Evolutionary conservation across 257 asterid genomes (phyloP), one percentile per base, ranked within the genome.

Genomic region (Lantana camara): DNA sequence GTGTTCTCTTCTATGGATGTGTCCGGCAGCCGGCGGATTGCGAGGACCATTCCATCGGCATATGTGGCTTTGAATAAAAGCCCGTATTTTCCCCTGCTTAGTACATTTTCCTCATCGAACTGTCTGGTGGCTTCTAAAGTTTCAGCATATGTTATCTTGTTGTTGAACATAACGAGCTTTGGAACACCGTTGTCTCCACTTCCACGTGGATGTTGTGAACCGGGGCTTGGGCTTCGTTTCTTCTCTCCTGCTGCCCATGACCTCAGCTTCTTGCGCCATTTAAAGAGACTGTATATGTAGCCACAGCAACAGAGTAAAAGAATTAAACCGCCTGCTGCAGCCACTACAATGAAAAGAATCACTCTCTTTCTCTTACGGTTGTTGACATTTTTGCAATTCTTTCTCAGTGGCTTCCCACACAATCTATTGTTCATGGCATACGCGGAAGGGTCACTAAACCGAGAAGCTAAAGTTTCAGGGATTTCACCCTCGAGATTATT

Each of bases 31-130:
- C 91, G 74, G 14, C 91, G 90, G 9, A 90, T 78, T 0, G 97
- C 90, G 17, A 90, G 92, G 42, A 90, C 96, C 96, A 87, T 85
- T n/a, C 97, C 97, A 65, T 90, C 97, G 0, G 79, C 85, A 60
- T 79, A 90, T 14, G 81, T 80, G 45, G 96, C 91, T 53, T 90
- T 90, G 76, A 81, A 90, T 8, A 90, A 17, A 0, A 90, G 64
- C 4, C 97, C 97, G 41, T 79, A 85, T 21, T 79, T 79, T 6
- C 90, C 85, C 48, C 97, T 78, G 73, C 88, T 90, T 30, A 90
- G 24, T 64, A 90, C 97, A 45, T 83, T 87, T 50, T 90, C 97
- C 83, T 90, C 97, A n/a, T 87, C 97, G 48, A 85, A 90, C 53
- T 90, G 90, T 60, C 92, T 78, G 0, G 97, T 90, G n/a, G 98